Evolutionary conservation across 768 basidiomycete species (phyloP), one percentile per base, ranked within the genome.

Genomic region (Chalciporus pseudorubinellus): DNA sequence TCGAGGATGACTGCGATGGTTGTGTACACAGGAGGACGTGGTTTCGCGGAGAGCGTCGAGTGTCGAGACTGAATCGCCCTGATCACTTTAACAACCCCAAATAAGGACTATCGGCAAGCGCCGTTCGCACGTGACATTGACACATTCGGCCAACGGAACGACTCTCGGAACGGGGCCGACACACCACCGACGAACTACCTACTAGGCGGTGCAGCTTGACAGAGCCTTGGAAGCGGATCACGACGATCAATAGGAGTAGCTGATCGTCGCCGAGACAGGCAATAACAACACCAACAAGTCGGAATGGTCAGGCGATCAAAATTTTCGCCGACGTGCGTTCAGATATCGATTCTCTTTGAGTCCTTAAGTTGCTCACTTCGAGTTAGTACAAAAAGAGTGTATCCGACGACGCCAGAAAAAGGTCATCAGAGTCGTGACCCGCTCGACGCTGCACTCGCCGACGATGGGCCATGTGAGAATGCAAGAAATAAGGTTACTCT

Each of bases 71-170:
- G 48, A 42, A 49, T 49, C 51, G 53, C 50, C 54, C 46, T 62
- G 64, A 65, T 67, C 65, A 64, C 64, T 67, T 65, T 67, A 64
- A 67, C 65, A 58, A 51, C 59, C 58, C 53, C 57, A 64, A 61
- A 62, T 61, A 50, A 43, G 59, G 52, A 5, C 44, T 53, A 57
- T 66, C 64, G 64, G 64, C 64, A 67, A 67, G 64, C 59, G 49
- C 64, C 64, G 65, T 29, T n/a, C 5, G 48, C 65, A 67, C 64
- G 65, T 67, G 64, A 67, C 53, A 46, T 24, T 46, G 45, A 20
- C 46, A 34, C 4, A 49, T 49, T 43, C 29, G 41, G 51, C 21
- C 48, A 45, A 51, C 63, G 63, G 61, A 66, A 57, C 46, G 52
- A 50, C 19, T 44, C 39, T 19, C 54, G 52, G 56, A 59, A 51